phyloP scores from a whole-genome alignment of 495 filamentous ascomycete species.

The Hypoxylon lienhwacheense region DNA sequence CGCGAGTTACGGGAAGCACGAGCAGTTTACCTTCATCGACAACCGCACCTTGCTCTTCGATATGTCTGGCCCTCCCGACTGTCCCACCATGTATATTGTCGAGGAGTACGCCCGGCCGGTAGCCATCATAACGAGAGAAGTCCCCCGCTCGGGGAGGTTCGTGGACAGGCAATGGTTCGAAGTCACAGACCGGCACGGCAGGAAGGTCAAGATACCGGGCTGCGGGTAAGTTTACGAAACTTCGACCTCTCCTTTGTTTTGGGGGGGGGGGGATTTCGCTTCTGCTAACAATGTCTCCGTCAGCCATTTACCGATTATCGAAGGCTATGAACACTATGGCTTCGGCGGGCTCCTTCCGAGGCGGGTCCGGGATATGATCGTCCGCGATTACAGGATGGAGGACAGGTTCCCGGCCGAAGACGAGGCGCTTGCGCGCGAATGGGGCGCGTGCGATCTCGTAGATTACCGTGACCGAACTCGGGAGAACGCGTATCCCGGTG shows the following conservation, averaged over 20 bases:
- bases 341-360: conserved; percentile 5
- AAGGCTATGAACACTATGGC: background rate
- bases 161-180: conserved; percentile 26
- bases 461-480: conserved; percentile 1
- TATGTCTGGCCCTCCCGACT: conserved; percentile 4
- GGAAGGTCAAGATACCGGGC: conserved; percentile 15
- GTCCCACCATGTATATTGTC: conserved; percentile 16
- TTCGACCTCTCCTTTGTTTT: background rate
- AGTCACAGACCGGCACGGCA: conserved; percentile 19
- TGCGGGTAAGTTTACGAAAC: conserved; percentile 11
- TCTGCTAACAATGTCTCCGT: background rate
- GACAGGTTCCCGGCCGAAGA: conserved; percentile 17
- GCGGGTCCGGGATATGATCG: conserved; percentile 28
- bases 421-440: background rate
- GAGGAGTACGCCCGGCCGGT: conserved; percentile 23
- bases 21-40: conserved; percentile 22
- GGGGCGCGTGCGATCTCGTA: conserved; percentile 10
- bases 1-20: conserved; percentile 10
- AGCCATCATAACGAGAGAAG: conserved; percentile 12
- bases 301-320: conserved; percentile 6
- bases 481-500: background rate
- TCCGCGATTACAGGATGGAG: conserved; percentile 13
- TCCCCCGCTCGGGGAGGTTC: conserved; percentile 1
- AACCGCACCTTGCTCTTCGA: conserved; percentile 15
- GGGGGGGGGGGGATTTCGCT: no score